Evolutionary conservation across 176 grass and related monocot genomes (phyloP), one percentile per base, ranked within the genome.

Genomic region (Secale cereale): DNA sequence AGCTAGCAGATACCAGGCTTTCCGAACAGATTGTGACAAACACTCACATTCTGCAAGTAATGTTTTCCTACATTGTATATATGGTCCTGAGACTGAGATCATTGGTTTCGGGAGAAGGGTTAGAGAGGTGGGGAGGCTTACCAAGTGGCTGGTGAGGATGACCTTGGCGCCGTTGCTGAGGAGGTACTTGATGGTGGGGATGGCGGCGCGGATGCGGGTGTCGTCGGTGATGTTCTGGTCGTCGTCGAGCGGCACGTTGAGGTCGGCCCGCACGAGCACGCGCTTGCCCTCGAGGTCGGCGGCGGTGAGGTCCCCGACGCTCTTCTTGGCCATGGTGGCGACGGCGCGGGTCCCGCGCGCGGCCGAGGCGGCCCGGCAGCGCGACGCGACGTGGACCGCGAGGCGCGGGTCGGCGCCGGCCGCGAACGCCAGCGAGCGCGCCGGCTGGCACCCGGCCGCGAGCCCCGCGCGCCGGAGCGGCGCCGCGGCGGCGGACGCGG

Each of bases 131-230:
- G 64, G 48, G 48, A 57, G 36, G 50, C 86, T 81, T 77, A 93
- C 91, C 91, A 93, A 36, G 81, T 94, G 92, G 76, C 92, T 94
- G 46, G 86, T 87, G 67, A 94, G 92, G 86, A 94, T 91, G 89
- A 94, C 89, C 73, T 89, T 94, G 76, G 92, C 89, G 39, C 92
- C 92, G 15, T 91, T 86, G 40, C 23, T 52, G 15, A 91, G 77
- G 64, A 94, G 78, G 79, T 94, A 78, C 81, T 91, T 81, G 89
- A 94, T 94, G 76, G 92, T 94, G 70, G 92, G 92, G 40, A 94
- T 45, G 29, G 92, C 89, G 45, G 92, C 92, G 63, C 92, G 83
- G 89, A 94, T 70, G 59, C 92, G 89, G 62, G 92, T 94, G 69
- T 94, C 92, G 50, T 94, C 89, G 63, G 92, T 94, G 80, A 94